phyloP scores from a whole-genome alignment of 768 basidiomycete genomes.

The Arthromyces matolae region DNA sequence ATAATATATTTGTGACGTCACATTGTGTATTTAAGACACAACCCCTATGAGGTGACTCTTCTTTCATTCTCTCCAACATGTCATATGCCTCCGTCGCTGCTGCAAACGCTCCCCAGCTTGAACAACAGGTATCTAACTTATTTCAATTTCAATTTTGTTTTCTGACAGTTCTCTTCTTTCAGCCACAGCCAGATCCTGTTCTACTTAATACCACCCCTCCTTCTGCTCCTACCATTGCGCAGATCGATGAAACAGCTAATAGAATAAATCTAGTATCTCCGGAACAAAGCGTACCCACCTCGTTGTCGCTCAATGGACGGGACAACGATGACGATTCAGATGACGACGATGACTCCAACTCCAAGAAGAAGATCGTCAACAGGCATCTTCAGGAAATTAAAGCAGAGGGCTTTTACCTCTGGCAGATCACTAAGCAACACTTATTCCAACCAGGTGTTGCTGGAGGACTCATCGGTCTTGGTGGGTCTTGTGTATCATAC shows the following conservation, averaged over 20 bases:
- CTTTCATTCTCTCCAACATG: conserved; percentile 37
- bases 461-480: conserved; percentile 67
- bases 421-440: conserved; percentile 47
- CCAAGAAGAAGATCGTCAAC: conserved; percentile 24
- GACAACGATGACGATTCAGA: conserved; percentile 12
- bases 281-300: too few species aligned
- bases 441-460: conserved; percentile 65
- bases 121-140: conserved; percentile 44
- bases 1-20: conserved; percentile 15
- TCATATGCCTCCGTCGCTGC: conserved; percentile 71
- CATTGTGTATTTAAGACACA: conserved; percentile 8
- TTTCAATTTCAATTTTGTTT: conserved; percentile 3
- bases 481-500: conserved; percentile 39
- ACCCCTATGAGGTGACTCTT: background rate
- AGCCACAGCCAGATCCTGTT: conserved; percentile 64
- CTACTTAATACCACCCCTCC: conserved; percentile 53
- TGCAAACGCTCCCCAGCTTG: conserved; percentile 48
- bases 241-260: conserved; percentile 41
- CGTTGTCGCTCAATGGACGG: too few species aligned
- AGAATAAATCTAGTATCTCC: conserved; percentile 53
- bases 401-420: conserved; percentile 51
- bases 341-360: background rate
- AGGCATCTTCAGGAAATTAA: conserved; percentile 39
- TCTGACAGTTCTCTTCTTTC: conserved; percentile 8
- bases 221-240: conserved; percentile 28